Percentiles rank a stretch among this genome's conserved stretches.
Evolutionary conservation across 345 rosid genomes (phyloP).

Genomic region (Melastoma malabathricum): DNA sequence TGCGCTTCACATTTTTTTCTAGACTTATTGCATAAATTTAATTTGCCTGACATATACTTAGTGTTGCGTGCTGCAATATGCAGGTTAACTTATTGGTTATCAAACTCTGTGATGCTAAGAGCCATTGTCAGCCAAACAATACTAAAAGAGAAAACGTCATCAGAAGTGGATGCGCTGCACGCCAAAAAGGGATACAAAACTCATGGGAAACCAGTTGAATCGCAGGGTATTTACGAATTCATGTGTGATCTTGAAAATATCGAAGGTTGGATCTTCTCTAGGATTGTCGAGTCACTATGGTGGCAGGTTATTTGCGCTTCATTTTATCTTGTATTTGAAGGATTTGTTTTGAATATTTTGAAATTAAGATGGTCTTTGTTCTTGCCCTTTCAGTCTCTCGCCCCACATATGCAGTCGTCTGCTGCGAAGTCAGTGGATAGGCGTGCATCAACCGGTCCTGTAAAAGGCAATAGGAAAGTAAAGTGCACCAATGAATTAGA

Average conservation of each 20-base stretch:
- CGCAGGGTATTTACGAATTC: constrained; percentile 44
- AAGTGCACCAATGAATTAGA: constrained; percentile 39
- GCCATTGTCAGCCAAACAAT: constrained; percentile 42
- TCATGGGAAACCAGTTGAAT: constrained; percentile 19
- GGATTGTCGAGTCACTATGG: constrained; percentile 84
- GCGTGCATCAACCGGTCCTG: constrained; percentile 25
- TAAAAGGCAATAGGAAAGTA: constrained; percentile 29
- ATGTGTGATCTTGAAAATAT: constrained; percentile 56
- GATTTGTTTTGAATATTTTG: constrained; percentile 7
- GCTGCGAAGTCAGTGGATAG: constrained; percentile 27
- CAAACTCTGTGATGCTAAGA: constrained; percentile 68
- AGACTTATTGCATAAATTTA: no score
- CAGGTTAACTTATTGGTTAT: constrained; percentile 95
- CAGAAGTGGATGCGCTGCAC: constrained; percentile 41
- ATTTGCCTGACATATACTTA: no score
- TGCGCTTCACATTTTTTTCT: constrained; percentile 10
- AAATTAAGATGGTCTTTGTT: constrained; percentile 8
- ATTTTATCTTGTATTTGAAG: constrained; percentile 2
- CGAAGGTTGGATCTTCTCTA: constrained; percentile 89
- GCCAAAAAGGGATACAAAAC: constrained; percentile 25
- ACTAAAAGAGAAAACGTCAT: constrained; percentile 21
- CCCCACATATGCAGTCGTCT: constrained; percentile 81
- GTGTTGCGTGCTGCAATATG: background rate
- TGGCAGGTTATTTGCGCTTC: constrained; percentile 59
- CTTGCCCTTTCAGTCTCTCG: constrained; percentile 50